These are phyloP conservation scores for Platismatia glauca DNA, from an alignment of 495 filamentous ascomycete species.

Conservation along the genomic window DNA sequence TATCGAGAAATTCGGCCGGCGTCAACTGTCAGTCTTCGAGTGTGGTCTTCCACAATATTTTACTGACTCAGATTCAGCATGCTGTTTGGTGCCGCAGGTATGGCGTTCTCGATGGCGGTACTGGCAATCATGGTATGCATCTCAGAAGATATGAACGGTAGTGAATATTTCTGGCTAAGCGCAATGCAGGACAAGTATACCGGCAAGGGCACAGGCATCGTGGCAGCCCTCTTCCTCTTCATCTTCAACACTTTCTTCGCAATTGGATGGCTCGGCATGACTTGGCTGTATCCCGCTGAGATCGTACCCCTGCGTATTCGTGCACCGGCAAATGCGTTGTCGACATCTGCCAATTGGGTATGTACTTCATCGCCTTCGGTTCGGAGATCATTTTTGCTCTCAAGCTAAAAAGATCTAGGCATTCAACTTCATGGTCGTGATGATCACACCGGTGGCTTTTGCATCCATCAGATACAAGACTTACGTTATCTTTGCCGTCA, in stretches of 20 bases:
- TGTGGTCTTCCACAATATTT: neutral
- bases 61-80: constrained; percentile 32
- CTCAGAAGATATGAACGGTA: constrained; percentile 21
- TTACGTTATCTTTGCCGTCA: constrained; percentile 72
- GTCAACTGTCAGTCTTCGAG: constrained; percentile 36
- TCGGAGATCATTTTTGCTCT: constrained; percentile 26
- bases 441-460: constrained; percentile 65
- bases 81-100: constrained; percentile 62
- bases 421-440: constrained; percentile 53
- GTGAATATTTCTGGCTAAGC: neutral
- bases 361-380: constrained; percentile 20
- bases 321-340: constrained; percentile 63
- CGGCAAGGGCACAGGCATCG: constrained; percentile 32
- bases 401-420: constrained; percentile 6
- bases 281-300: constrained; percentile 67
- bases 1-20: constrained; percentile 59
- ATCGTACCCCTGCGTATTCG: constrained; percentile 65
- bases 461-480: constrained; percentile 58
- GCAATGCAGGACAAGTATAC: constrained; percentile 28
- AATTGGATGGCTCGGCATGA: constrained; percentile 70
- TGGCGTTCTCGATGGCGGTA: constrained; percentile 60
- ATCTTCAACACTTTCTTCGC: constrained; percentile 72
- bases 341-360: constrained; percentile 55
- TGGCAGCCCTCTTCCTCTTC: constrained; percentile 56
- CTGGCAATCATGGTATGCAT: constrained; percentile 34